Evolutionary conservation across 2,329 filamentous ascomycete genomes (phyloP), one percentile per base, ranked within the genome.

Genomic region (Coniochaeta hoffmannii): DNA sequence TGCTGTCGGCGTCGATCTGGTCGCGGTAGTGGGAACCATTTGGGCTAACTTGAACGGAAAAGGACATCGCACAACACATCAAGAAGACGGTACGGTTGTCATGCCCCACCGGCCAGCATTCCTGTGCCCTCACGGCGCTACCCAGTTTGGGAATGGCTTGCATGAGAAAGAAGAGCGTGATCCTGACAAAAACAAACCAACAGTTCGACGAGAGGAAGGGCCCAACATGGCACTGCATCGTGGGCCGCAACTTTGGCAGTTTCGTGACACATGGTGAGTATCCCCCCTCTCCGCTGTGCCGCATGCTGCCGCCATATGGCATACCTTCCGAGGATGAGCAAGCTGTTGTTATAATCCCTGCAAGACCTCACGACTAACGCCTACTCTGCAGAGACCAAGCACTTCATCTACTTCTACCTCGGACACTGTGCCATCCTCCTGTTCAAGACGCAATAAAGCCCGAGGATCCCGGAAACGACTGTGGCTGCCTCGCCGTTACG

Each of bases 381-480:
- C 56, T 32, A 41, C 17, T 3, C 9, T 41, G 35, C 76, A 97
- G 94, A 97, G 74, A 97, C 94, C 28, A 97, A 97, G 78, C 94
- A 99, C 75, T 99, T 99, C 79, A 97, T 99, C 72, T 99, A 99
- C 79, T 99, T 99, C 79, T 99, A 99, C 78, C 88, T 99, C 58
- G 94, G 94, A 55, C 94, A 97, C 80, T 97, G 91, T 73, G 94
- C 94, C 58, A 97, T 99, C 69, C 82, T 99, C 56, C 86, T 99
- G 54, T 99, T 97, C 85, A 99, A 99, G 82, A 99, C 94, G 38
- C 93, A 97, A 83, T 97, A 85, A n/a, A 69, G 64, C 26, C 9
- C 28, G n/a, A 34, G 6, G 49, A 11, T 46, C 19, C n/a, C 12
- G 41, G 41, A 46, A 46, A 28, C 4, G 11, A 22, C 26, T 11